These are phyloP conservation scores for Aspergillus glaucus DNA, from an alignment of 2,329 filamentous ascomycete genomes.

Conservation along the genomic window DNA sequence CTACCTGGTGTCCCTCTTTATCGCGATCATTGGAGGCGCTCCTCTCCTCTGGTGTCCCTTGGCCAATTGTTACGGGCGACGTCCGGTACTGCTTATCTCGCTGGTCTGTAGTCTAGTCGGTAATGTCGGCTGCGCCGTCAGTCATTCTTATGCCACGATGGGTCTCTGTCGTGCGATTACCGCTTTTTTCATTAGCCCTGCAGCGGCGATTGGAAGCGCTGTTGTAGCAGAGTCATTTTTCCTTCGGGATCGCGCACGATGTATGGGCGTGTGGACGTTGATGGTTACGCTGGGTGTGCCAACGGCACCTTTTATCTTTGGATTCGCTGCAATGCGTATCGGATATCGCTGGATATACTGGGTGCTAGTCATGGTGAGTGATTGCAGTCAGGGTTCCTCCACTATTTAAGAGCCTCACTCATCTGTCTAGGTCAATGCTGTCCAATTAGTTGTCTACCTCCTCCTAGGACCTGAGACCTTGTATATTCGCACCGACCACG, in stretches of 20 bases:
- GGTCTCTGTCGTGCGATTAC: slow-evolving; percentile 46
- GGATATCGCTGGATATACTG: slow-evolving; percentile 56
- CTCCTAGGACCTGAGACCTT: slow-evolving; percentile 52
- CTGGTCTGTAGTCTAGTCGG: background rate
- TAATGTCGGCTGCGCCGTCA: slow-evolving; percentile 51
- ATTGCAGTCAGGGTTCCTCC: no score
- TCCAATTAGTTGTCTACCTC: slow-evolving; percentile 53
- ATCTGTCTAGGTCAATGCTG: no score
- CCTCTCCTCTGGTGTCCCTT: slow-evolving; percentile 15
- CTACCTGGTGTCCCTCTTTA: slow-evolving; percentile 51
- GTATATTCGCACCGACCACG: slow-evolving; percentile 37
- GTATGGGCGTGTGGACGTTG: slow-evolving; percentile 54
- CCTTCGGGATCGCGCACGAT: slow-evolving; percentile 47
- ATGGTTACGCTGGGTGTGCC: slow-evolving; percentile 47
- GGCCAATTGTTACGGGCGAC: background rate
- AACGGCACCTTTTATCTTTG: slow-evolving; percentile 31
- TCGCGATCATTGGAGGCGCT: slow-evolving; percentile 47
- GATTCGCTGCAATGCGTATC: slow-evolving; percentile 46
- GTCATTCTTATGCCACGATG: slow-evolving; percentile 45
- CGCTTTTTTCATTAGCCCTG: slow-evolving; percentile 53
- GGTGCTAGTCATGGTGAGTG: slow-evolving; percentile 52
- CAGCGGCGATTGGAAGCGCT: slow-evolving; percentile 49
- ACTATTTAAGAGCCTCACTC: no score
- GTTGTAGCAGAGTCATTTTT: slow-evolving; percentile 55
- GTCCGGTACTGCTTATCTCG: background rate